Percentiles rank a stretch among this genome's conserved stretches.
Conservation (phyloP, 2,329 filamentous ascomycete species). For the Claviceps citrina region DNA sequence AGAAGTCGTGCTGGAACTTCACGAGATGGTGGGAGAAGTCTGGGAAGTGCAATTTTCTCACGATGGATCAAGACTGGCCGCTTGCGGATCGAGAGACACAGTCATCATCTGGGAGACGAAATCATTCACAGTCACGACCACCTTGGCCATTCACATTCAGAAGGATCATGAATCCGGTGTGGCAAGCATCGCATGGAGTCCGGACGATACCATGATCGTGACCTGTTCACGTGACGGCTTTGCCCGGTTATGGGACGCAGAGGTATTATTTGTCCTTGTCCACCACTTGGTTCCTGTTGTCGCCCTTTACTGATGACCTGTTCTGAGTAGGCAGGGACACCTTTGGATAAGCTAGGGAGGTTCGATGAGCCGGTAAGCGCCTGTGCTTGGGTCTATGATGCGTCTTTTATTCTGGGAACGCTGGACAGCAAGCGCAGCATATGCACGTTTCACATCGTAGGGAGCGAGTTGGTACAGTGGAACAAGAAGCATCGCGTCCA, state of each 20-base stretch:
- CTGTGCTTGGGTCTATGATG: constrained; percentile 75
- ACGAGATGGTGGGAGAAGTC: constrained; percentile 64
- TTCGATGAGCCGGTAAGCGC: constrained; percentile 77
- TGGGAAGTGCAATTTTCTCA: constrained; percentile 89
- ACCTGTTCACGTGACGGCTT: constrained; percentile 64
- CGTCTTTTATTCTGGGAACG: constrained; percentile 64
- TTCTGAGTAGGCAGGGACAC: constrained; percentile 40
- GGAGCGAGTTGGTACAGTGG: constrained; percentile 50
- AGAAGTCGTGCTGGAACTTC: constrained; percentile 53
- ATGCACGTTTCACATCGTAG: constrained; percentile 53
- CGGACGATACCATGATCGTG: constrained; percentile 72
- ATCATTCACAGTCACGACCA: constrained; percentile 49
- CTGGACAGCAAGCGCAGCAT: constrained; percentile 53
- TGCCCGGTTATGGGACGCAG: constrained; percentile 60
- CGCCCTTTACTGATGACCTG: not conserved
- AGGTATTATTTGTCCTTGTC: constrained; percentile 36
- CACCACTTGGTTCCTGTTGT: not conserved
- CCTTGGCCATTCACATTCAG: constrained; percentile 26
- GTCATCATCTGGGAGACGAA: constrained; percentile 72
- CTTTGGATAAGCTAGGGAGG: constrained; percentile 47
- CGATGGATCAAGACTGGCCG: constrained; percentile 68
- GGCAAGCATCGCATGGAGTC: constrained; percentile 77
- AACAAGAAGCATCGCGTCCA: constrained; percentile 59
- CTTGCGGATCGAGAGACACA: constrained; percentile 58
- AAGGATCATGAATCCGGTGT: constrained; percentile 53